phyloP scores from a whole-genome alignment of 164 flowering plant species.

The Piper betle region DNA sequence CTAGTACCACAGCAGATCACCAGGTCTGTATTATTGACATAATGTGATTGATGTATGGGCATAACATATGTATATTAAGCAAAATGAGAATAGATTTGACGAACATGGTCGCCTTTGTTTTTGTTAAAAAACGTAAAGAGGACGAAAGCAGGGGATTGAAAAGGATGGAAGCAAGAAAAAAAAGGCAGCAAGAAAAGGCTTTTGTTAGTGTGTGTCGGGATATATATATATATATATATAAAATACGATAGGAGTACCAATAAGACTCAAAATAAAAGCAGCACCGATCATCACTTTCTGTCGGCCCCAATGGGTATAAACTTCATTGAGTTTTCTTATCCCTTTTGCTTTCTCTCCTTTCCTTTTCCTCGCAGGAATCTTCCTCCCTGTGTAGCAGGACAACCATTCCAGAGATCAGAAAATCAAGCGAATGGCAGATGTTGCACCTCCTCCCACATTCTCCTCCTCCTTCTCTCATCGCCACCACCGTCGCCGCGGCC shows the following conservation, averaged over 20 bases:
- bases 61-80: not conserved
- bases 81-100: not conserved
- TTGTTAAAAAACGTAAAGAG: not conserved
- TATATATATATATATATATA: slow-evolving; percentile 12
- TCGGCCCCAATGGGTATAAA: slow-evolving; percentile 41
- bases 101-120: not conserved
- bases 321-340: slow-evolving; percentile 17
- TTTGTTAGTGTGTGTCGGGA: slow-evolving; percentile 30
- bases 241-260: slow-evolving; percentile 26
- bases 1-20: too few species aligned
- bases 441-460: slow-evolving; percentile 29
- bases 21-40: too few species aligned
- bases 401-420: slow-evolving; percentile 30
- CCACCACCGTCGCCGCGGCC: slow-evolving; percentile 5
- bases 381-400: slow-evolving; percentile 24
- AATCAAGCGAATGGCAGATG: slow-evolving; percentile 42
- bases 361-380: slow-evolving; percentile 32
- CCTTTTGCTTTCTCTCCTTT: slow-evolving; percentile 8
- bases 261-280: slow-evolving; percentile 38
- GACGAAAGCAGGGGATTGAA: slow-evolving; percentile 1
- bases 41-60: too few species aligned
- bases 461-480: slow-evolving; percentile 18
- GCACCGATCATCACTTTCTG: slow-evolving; percentile 68
- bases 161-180: slow-evolving; percentile 6
- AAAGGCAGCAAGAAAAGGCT: slow-evolving; percentile 18